Base-by-base conservation (phyloP, 768 basidiomycete genomes). In the Panaeolus cyanescens region DNA sequence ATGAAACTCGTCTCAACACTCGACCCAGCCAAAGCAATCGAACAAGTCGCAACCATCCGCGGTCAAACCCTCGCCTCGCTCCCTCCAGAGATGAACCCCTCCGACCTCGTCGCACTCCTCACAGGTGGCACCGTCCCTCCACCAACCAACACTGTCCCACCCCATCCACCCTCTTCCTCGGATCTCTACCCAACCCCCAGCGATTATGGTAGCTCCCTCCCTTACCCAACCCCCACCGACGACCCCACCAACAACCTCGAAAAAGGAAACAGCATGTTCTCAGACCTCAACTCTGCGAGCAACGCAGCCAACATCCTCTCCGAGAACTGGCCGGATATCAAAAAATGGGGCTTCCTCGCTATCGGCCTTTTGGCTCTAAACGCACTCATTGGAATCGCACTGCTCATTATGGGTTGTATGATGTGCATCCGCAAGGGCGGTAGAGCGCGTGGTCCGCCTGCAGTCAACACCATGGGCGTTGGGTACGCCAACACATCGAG, bases 1-100 rank as follows among this genome's bases (percentile, higher is more conserved):
- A 77, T 82, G 58, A 80, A 81, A 59, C 65, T 82, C 4, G 68
- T 82, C 9, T 70, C 79, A 1, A 67, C 75, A 28, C 74, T 77
- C 0, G 69, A 77, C n/a, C 65, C 67, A 5, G 70, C 71, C 10
- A 74, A 73, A 32, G 80, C 76, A 0, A 73, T 71, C 19, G 54
- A 65, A 5, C 66, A 77, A 31, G 76, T 79, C 1, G 31, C 65
- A 5, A 60, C 58, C 13, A 69, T 72, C 36, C 73, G 74, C 4
- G 64, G 63, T 12, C 64, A 67, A 54, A 69, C 72, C 1, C 64
- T 77, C 40, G 67, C 67, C 5, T 19, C 32, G 9, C 62, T 68
- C 4, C 70, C 70, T 20, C 66, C 68, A 0, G 74, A 75, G 60
- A 65, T 75, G 34, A 56, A 69, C 3, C 74, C 74, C 3, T 53